A percentile compares a stretch with the other conserved stretches of the same genome.
These are phyloP conservation scores for Ceriops zippeliana DNA, from an alignment of 345 rosid genomes.

Conservation along the genomic window DNA sequence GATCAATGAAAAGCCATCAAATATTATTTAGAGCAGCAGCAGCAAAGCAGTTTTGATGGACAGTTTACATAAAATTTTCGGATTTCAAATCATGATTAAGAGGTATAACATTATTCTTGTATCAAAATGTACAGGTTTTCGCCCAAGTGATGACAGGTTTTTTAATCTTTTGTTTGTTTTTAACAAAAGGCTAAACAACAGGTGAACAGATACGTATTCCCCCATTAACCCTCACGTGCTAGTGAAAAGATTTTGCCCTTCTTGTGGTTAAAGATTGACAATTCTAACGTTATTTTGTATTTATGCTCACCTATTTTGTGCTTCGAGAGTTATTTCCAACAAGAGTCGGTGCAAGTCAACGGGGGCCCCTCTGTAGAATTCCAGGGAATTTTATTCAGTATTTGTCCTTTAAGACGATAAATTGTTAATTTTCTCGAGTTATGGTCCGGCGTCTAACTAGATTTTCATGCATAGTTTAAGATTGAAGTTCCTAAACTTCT, in stretches of 20 bases:
- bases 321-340: too few relatives aligned
- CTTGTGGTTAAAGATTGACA: too few relatives aligned
- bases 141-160: neutral
- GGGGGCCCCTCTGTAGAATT: neutral
- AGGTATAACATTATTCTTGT: neutral
- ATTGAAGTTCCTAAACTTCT: too few relatives aligned
- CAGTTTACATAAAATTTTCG: too few relatives aligned
- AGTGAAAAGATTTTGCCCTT: too few relatives aligned
- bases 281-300: too few relatives aligned
- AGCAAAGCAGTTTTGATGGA: too few relatives aligned
- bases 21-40: slow-evolving; percentile 20
- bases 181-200: neutral
- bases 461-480: too few relatives aligned
- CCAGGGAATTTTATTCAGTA: neutral
- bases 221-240: neutral
- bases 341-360: neutral
- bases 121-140: neutral
- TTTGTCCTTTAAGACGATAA: neutral
- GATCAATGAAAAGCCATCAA: slow-evolving; percentile 29
- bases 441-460: too few relatives aligned
- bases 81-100: too few relatives aligned
- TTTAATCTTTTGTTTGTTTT: too few relatives aligned
- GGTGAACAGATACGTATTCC: neutral
- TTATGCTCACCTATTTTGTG: neutral
- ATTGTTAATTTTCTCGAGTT: neutral